Percentiles rank a stretch among this genome's conserved stretches.
phyloP scores from a whole-genome alignment of 306 rosid species.

The Trifolium subterraneum region DNA sequence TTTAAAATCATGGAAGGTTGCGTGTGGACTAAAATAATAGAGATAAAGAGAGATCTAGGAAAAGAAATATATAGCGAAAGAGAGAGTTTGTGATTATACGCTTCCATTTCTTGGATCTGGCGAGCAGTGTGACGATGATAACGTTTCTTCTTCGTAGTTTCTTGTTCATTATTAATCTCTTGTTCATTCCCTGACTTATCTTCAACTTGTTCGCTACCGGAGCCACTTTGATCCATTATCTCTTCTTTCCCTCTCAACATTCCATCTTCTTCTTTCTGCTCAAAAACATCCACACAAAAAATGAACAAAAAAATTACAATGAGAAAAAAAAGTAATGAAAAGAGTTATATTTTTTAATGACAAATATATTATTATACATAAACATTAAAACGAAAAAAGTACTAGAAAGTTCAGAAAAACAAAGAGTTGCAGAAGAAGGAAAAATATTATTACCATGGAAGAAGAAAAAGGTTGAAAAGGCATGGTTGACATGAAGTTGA shows the following conservation, averaged over 20 bases:
- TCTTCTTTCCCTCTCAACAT: constrained; percentile 72
- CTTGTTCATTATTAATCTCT: constrained; percentile 49
- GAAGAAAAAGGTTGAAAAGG: constrained; percentile 73
- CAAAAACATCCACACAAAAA: background rate
- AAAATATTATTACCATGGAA: constrained; percentile 43
- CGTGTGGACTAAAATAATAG: background rate
- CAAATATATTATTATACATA: too few species aligned
- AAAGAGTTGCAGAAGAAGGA: too few species aligned
- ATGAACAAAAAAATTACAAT: background rate
- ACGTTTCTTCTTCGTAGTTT: constrained; percentile 73
- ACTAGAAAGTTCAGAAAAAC: too few species aligned
- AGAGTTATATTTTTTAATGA: too few species aligned
- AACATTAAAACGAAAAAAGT: too few species aligned
- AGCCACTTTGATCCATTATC: constrained; percentile 73
- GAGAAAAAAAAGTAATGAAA: background rate
- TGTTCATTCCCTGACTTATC: constrained; percentile 80
- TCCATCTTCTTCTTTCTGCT: constrained; percentile 83
- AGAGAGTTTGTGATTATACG: constrained; percentile 45
- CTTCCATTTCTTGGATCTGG: constrained; percentile 99
- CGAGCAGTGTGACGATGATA: constrained; percentile 95
- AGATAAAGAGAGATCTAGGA: constrained; percentile 5
- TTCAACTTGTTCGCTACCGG: constrained; percentile 81
- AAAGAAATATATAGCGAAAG: background rate
- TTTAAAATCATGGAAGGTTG: background rate
- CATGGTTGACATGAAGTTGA: constrained; percentile 77